Percentiles rank a stretch among this genome's conserved stretches.
phyloP scores from a whole-genome alignment of 768 basidiomycete species.

The Paxillus ammoniavirescens region DNA sequence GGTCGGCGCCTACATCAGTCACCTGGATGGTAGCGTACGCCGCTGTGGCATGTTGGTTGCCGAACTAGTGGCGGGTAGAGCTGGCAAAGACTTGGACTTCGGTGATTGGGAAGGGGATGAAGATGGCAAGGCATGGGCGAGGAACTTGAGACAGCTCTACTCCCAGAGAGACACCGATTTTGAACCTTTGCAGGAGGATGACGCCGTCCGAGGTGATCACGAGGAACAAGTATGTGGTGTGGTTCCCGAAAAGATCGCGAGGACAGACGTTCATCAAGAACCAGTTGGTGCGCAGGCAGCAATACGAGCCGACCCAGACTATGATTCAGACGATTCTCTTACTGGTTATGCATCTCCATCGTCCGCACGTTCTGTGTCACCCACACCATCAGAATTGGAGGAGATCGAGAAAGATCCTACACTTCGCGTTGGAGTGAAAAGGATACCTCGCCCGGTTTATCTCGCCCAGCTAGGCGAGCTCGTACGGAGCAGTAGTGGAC shows the following conservation, averaged over 20 bases:
- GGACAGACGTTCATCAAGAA: slow-evolving; percentile 1
- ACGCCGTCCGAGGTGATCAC: slow-evolving; percentile 1
- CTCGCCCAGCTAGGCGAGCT: slow-evolving; percentile 80
- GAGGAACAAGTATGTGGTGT: slow-evolving; percentile 10
- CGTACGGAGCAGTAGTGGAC: slow-evolving; percentile 58
- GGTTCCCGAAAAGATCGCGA: slow-evolving; percentile 10
- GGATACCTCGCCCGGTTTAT: slow-evolving; percentile 83
- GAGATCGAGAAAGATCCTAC: slow-evolving; percentile 88
- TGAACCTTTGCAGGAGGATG: slow-evolving; percentile 24
- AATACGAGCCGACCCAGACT: slow-evolving; percentile 29
- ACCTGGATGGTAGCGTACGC: slow-evolving; percentile 73
- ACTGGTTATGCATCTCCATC: slow-evolving; percentile 72
- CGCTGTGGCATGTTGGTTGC: slow-evolving; percentile 92
- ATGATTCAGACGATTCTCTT: slow-evolving; percentile 82
- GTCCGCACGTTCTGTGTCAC: slow-evolving; percentile 73
- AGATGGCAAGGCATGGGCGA: slow-evolving; percentile 61
- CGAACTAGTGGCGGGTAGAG: slow-evolving; percentile 67
- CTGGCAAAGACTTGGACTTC: slow-evolving; percentile 71
- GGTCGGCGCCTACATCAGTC: slow-evolving; percentile 73
- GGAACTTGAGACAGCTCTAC: slow-evolving; percentile 55
- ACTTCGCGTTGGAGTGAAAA: slow-evolving; percentile 65
- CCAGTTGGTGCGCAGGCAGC: slow-evolving; percentile 11
- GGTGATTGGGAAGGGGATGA: slow-evolving; percentile 81
- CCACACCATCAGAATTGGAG: slow-evolving; percentile 75
- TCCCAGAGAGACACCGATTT: slow-evolving; percentile 52